Evolutionary conservation across 257 asterid species (phyloP), one percentile per base, ranked within the genome.

Genomic region (Fraxinus cuspidata): DNA sequence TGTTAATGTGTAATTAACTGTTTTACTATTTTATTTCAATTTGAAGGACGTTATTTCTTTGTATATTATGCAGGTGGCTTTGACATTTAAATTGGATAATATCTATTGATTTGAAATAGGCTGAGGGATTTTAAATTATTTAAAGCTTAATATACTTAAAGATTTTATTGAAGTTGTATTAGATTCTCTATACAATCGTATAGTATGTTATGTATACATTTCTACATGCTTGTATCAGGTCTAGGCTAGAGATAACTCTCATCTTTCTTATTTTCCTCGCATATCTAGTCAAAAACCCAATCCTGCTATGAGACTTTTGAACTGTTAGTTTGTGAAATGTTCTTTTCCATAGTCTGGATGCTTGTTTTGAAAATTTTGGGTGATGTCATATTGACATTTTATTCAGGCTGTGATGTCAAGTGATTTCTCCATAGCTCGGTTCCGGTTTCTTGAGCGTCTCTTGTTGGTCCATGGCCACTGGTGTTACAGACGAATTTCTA

Each of bases 381-480:
- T 38, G 79, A 76, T 67, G 58, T 9, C 34, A 29, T 40, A 51
- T 31, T 72, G 65, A 73, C 18, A 25, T 82, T 67, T 71, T 81
- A 67, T 77, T 40, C 80, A 95, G 97, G 99, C 98, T 85, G 93
- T 94, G 65, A 91, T 93, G 98, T 88, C 99, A 7, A 93, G 98
- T 72, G 99, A 95, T 84, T 92, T 90, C 74, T 82, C 96, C 66
- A 88, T 93, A 71, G 97, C 99, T 34, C 98, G 93, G 79, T 95
- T 95, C 78, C 87, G 90, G 80, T 95, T 89, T 86, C 97, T 95
- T 10, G 99, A 95, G 86, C 92, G 97, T 47, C 87, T 95, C 65
- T 67, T 93, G 86, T 77, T 95, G 90, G 97, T 95, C 82, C 99
- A 93, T 64, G 99, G 99, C 63, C 99, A 95, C 86, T 93, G 98